These are phyloP conservation scores for Claviceps arundinis DNA, from an alignment of 2,329 filamentous ascomycete genomes.

Conservation along the genomic window DNA sequence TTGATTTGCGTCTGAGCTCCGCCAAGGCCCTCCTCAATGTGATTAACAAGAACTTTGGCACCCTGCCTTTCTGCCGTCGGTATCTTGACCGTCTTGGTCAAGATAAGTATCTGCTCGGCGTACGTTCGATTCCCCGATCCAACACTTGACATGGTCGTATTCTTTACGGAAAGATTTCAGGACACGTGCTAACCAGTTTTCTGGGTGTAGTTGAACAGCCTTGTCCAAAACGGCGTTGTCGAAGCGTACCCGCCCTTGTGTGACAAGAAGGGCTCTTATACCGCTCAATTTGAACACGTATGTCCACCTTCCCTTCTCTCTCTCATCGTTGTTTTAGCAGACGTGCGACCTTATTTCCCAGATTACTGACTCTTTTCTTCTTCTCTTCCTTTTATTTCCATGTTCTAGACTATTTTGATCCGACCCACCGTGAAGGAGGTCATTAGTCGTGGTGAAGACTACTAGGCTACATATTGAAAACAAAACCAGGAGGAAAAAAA, in stretches of 20 bases:
- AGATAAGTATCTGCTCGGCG: slow-evolving; percentile 84
- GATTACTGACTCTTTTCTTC: slow-evolving; percentile 5
- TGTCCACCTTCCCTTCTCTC: slow-evolving; percentile 28
- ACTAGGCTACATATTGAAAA: slow-evolving; percentile 31
- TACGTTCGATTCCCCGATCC: slow-evolving; percentile 26
- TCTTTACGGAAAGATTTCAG: neutral
- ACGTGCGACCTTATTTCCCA: neutral
- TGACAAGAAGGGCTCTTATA: slow-evolving; percentile 89
- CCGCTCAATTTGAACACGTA: slow-evolving; percentile 89
- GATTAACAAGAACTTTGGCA: slow-evolving; percentile 95
- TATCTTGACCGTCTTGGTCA: slow-evolving; percentile 89
- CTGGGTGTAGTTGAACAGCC: slow-evolving; percentile 56
- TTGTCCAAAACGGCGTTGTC: slow-evolving; percentile 72
- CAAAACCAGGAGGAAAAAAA: neutral
- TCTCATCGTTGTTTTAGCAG: neutral
- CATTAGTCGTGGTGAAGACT: slow-evolving; percentile 75
- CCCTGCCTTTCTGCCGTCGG: slow-evolving; percentile 76
- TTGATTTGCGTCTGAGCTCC: slow-evolving; percentile 63
- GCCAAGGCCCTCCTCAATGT: slow-evolving; percentile 76
- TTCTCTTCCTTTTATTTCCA: neutral
- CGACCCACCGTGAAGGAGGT: slow-evolving; percentile 76
- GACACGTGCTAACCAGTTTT: neutral
- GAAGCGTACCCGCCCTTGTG: slow-evolving; percentile 82
- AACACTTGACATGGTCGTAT: no score
- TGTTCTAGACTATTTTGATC: slow-evolving; percentile 55